Conservation (phyloP, 305 asterid species). For the Striga hermonthica region DNA sequence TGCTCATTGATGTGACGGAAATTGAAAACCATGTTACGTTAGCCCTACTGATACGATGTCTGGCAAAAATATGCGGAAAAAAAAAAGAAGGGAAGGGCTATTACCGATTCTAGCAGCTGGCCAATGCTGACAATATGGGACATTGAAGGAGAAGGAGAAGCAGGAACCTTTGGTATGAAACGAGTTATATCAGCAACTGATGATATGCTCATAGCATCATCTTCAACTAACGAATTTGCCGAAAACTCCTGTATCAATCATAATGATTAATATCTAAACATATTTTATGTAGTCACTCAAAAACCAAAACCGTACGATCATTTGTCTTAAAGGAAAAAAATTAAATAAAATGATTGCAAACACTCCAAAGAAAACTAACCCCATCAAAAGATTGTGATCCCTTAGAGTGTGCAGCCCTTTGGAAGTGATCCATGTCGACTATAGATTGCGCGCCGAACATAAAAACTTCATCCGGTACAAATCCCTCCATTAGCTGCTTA, state of each 20-base stretch:
- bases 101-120: constrained; percentile 91
- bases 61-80: too few relatives aligned
- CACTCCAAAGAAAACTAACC: constrained; percentile 35
- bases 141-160: constrained; percentile 80
- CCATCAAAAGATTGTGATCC: constrained; percentile 78
- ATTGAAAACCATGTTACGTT: too few relatives aligned
- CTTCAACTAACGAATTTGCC: constrained; percentile 60
- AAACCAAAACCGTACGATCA: neutral
- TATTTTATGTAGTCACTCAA: neutral
- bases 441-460: constrained; percentile 69
- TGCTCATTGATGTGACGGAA: too few relatives aligned
- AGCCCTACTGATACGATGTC: too few relatives aligned
- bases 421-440: constrained; percentile 59
- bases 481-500: constrained; percentile 70
- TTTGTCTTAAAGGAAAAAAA: too few relatives aligned
- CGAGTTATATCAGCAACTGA: constrained; percentile 75
- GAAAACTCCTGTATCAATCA: constrained; percentile 60
- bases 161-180: constrained; percentile 62
- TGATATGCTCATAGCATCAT: constrained; percentile 70
- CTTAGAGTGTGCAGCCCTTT: constrained; percentile 49
- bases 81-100: neutral
- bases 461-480: constrained; percentile 80
- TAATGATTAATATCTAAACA: neutral
- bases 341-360: too few relatives aligned
- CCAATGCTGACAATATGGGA: constrained; percentile 83